Evolutionary conservation across 2,329 filamentous ascomycete genomes (phyloP).

Genomic region (Alternaria longipes): DNA sequence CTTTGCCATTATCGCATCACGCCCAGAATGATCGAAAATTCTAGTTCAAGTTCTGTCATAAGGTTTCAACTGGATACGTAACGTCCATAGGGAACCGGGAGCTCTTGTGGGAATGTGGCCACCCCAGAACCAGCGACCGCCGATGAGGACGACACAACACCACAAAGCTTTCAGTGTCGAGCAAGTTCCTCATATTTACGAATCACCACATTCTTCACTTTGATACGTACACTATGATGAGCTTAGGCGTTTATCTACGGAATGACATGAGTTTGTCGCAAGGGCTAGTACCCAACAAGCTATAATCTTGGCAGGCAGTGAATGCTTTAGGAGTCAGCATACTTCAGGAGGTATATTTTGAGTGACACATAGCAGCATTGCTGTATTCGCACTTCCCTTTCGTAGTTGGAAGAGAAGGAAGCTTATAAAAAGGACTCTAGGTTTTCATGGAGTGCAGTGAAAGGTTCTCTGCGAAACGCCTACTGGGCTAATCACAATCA

Average conservation of each 20-base stretch:
- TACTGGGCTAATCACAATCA: neutral
- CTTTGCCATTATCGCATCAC: neutral
- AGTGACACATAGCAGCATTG: neutral
- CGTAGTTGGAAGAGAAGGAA: neutral
- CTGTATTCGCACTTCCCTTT: neutral
- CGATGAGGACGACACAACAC: neutral
- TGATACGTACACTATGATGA: neutral
- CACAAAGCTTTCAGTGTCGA: neutral
- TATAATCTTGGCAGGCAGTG: neutral
- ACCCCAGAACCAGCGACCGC: neutral
- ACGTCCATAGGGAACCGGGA: neutral
- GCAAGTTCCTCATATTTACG: neutral
- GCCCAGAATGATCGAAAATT: neutral
- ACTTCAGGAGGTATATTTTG: neutral
- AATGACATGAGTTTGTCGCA: neutral
- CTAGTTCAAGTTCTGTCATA: fast-evolving
- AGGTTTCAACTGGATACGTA: neutral
- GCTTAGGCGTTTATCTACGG: neutral
- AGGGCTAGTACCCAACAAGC: neutral
- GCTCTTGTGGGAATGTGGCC: neutral
- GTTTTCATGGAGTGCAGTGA: neutral
- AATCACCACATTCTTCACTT: neutral
- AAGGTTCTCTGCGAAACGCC: neutral
- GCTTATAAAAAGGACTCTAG: neutral
- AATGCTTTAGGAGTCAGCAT: neutral